Evolutionary conservation across 345 rosid genomes (phyloP).

Genomic region (Eucalyptus pauciflora): DNA sequence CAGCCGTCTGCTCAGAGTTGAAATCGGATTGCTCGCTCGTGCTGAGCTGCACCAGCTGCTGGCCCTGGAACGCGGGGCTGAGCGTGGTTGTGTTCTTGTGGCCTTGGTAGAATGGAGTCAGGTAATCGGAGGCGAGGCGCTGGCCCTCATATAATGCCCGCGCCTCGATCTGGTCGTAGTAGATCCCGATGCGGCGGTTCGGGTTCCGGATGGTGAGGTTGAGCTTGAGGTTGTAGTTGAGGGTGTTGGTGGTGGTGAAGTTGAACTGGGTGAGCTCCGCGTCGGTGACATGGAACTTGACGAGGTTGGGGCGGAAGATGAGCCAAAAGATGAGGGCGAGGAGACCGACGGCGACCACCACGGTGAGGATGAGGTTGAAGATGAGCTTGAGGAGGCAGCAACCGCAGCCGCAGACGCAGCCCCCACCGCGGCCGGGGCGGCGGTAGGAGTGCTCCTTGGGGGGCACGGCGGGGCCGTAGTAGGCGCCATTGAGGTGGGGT

Average conservation of each 20-base stretch:
- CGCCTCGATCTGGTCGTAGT: constrained; percentile 23
- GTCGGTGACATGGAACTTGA: constrained; percentile 26
- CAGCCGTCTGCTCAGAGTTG: neutral
- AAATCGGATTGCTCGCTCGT: neutral
- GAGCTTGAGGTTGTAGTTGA: constrained; percentile 14
- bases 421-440: constrained; percentile 5
- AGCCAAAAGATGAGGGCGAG: constrained; percentile 26
- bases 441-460: neutral
- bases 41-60: neutral
- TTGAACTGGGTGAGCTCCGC: constrained; percentile 23
- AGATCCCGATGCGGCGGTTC: constrained; percentile 24
- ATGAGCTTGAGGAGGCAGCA: constrained; percentile 10
- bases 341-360: constrained; percentile 5
- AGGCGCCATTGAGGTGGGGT: constrained; percentile 10
- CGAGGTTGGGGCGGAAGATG: constrained; percentile 23
- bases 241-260: constrained; percentile 2
- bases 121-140: neutral
- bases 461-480: constrained; percentile 20
- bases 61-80: neutral
- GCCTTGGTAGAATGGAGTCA: constrained; percentile 10
- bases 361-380: constrained; percentile 1
- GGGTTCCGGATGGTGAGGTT: constrained; percentile 26
- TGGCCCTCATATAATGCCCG: constrained; percentile 1
- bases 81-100: constrained; percentile 10
- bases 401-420: neutral